Base-by-base conservation (phyloP, 148 eudicot species). In the Rhododendron kiyosumense region DNA sequence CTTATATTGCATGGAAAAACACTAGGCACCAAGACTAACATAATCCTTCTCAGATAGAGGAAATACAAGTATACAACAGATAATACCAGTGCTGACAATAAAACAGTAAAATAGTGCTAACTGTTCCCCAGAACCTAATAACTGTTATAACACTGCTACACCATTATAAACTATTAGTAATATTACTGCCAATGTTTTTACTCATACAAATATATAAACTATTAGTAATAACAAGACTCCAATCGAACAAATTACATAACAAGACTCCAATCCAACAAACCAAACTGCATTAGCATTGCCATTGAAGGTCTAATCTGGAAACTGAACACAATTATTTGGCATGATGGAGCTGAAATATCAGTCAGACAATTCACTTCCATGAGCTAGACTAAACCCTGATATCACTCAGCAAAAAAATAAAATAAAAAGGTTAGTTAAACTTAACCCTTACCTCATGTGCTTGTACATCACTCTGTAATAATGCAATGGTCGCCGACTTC, bases 381-480 rank as follows among this genome's bases (percentile, higher is more conserved):
- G 38, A 71, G 76, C 17, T 30, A 13, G 30, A 30, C 18, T 67
- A 12, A 10, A 67, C 74, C 34, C 14, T 67, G 74, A 26, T 28
- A 10, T 67, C 30, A 57, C 22, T 28, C 15, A 83, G 75, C 20
- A 20, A 5, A 20, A 54, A 54, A 26, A 26, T 0, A 3, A 26
- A 26, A 65, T n/a, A n/a, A 65, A 20, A 59, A 57, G 63, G 28
- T 22, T 22, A 61, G 7, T 28, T 24, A 36, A 34, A 69, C 59
- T 4, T 67, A 69, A 51, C 20, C 20, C 81, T 71, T 28, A 87
- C 96, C 94, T 92, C 91, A 38, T 84, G 89, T 43, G 82, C 59
- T 49, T 89, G 91, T 69, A 94, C 81, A 52, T 91, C 87, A 36
- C 89, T 90, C 84, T 91, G 90, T 89, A 93, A 79, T 14, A 88